Evolutionary conservation across 1,284 basidiomycete species (phyloP).

Genomic region (Ganoderma resinaceum): DNA sequence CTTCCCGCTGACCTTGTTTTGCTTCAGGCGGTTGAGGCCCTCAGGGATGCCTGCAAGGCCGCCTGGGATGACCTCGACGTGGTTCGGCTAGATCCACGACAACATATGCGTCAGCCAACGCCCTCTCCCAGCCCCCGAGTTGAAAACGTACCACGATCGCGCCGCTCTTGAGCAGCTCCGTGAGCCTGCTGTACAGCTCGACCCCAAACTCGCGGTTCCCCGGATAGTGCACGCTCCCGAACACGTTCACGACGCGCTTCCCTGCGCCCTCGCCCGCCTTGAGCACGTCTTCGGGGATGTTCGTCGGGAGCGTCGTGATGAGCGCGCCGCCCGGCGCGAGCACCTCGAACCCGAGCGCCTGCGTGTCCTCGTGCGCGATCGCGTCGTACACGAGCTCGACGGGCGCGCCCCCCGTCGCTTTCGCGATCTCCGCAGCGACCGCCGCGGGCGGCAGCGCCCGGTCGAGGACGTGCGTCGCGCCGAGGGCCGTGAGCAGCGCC

Average conservation of each 20-base stretch:
- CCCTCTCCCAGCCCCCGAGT: too few species aligned
- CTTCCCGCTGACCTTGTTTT: constrained; percentile 51
- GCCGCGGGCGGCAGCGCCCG: constrained; percentile 43
- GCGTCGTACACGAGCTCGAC: constrained; percentile 51
- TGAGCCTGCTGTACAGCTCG: constrained; percentile 19
- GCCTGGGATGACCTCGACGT: constrained; percentile 49
- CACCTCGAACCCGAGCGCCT: constrained; percentile 35
- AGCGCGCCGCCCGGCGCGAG: constrained; percentile 38
- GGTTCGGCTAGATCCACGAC: constrained; percentile 30
- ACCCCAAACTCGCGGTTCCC: constrained; percentile 10
- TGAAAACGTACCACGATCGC: constrained; percentile 7
- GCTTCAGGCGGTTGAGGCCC: constrained; percentile 50
- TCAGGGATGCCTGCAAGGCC: constrained; percentile 53
- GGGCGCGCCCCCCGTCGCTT: constrained; percentile 26
- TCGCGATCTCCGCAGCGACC: constrained; percentile 42
- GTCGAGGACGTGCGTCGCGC: constrained; percentile 58
- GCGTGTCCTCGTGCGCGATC: constrained; percentile 28
- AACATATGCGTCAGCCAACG: background rate
- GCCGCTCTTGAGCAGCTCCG: constrained; percentile 12
- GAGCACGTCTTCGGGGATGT: constrained; percentile 23
- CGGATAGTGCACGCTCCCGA: constrained; percentile 6
- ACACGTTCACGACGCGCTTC: constrained; percentile 27
- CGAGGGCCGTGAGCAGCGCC: constrained; percentile 52
- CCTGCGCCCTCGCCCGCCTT: constrained; percentile 12
- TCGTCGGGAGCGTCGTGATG: constrained; percentile 21